Evolutionary conservation across 2,329 filamentous ascomycete species (phyloP).

Genomic region (Apiospora arundinis): DNA sequence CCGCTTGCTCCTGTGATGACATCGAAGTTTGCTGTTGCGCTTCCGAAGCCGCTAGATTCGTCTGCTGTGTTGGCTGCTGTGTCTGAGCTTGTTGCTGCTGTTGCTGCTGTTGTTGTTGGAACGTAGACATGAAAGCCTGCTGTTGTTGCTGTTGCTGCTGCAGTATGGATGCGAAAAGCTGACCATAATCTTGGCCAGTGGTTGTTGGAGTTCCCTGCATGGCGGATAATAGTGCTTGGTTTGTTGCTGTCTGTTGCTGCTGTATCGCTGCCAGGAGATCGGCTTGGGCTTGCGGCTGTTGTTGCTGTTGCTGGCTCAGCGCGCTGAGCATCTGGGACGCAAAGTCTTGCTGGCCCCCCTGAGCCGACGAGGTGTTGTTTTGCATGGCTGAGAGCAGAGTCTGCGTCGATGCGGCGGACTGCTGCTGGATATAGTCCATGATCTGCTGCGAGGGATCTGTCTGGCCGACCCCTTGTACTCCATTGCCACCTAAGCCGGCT

Average conservation of each 20-base stretch:
- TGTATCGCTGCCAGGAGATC: not conserved
- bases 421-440: constrained; percentile 1
- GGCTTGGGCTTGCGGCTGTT: constrained; percentile 11
- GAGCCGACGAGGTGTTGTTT: not conserved
- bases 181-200: not conserved
- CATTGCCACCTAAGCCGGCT: not conserved
- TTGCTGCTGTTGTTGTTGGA: not conserved
- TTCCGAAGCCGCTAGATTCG: not conserved
- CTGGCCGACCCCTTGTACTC: not conserved
- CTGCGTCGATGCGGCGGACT: constrained; percentile 3
- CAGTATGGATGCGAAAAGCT: not conserved
- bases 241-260: not conserved
- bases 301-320: constrained; percentile 6
- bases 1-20: not conserved
- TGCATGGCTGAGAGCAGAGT: not conserved
- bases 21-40: not conserved
- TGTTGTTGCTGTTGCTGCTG: constrained; percentile 1
- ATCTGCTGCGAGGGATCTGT: not conserved
- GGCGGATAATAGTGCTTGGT: not conserved
- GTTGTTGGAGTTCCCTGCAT: not conserved
- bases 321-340: not conserved
- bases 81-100: not conserved
- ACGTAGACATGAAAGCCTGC: not conserved
- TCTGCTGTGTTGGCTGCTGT: not conserved
- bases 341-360: not conserved